phyloP scores from a whole-genome alignment of 2,329 filamentous ascomycete species.

The Epichloe hybrida region DNA sequence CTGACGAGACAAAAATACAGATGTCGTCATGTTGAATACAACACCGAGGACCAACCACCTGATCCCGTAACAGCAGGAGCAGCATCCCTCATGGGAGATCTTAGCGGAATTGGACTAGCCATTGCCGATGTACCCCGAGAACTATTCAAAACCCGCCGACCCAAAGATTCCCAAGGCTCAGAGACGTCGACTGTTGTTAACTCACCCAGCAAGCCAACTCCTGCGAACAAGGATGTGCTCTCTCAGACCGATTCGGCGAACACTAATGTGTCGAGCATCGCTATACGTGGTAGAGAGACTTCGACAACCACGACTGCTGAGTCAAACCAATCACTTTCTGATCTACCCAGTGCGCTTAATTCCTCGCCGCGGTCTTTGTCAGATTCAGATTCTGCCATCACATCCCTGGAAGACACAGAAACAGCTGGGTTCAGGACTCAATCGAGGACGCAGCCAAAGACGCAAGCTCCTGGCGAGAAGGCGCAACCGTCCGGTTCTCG shows the following conservation, averaged over 20 bases:
- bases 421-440: not conserved
- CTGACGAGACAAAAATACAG: constrained; percentile 17
- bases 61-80: constrained; percentile 70
- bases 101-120: constrained; percentile 68
- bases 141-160: constrained; percentile 31
- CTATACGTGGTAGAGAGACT: not conserved
- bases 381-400: not conserved
- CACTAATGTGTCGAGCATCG: not conserved
- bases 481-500: constrained; percentile 8
- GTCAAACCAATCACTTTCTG: not conserved
- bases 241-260: constrained; percentile 4
- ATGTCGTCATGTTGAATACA: constrained; percentile 49
- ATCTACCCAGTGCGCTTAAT: not conserved
- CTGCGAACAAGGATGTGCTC: constrained; percentile 1
- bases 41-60: constrained; percentile 63
- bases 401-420: not conserved
- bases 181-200: constrained; percentile 2
- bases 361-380: constrained; percentile 1
- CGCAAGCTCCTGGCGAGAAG: constrained; percentile 4
- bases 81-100: constrained; percentile 67
- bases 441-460: not conserved
- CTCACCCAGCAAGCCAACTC: constrained; percentile 4
- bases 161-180: constrained; percentile 7
- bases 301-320: not conserved
- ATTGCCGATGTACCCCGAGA: constrained; percentile 59